phyloP scores from a whole-genome alignment of 495 filamentous ascomycete genomes.

The Podospora anserina region DNA sequence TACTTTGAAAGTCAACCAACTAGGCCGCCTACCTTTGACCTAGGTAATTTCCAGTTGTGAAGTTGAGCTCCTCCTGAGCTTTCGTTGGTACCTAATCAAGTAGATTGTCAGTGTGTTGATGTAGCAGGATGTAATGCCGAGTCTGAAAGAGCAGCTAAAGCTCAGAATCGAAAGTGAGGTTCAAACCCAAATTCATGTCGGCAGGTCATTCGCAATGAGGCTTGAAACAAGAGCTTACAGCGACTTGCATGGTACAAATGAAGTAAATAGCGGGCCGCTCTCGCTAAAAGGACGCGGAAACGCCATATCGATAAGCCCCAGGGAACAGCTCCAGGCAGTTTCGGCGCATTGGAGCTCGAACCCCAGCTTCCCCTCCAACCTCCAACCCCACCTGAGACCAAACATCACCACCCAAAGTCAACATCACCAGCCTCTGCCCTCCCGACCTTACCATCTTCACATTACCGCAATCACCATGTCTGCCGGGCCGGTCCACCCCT shows the following conservation, averaged over 20 bases:
- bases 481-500: conserved; percentile 23
- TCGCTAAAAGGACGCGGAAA: not conserved
- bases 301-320: too few relatives aligned
- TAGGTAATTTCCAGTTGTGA: not conserved
- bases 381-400: not conserved
- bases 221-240: not conserved
- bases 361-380: not conserved
- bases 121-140: not conserved
- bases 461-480: conserved; percentile 26
- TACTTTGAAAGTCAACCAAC: not conserved
- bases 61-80: not conserved
- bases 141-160: too few relatives aligned
- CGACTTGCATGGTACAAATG: not conserved
- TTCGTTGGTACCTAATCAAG: not conserved
- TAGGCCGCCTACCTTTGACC: too few relatives aligned
- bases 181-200: not conserved
- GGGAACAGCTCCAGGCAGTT: too few relatives aligned
- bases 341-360: not conserved
- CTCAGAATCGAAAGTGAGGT: not conserved
- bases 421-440: not conserved
- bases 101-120: not conserved
- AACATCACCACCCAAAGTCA: not conserved
- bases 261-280: not conserved
- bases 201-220: not conserved
- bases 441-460: not conserved